Base-by-base conservation (phyloP, 1,284 basidiomycete species). In the Jaminaea rosea region DNA sequence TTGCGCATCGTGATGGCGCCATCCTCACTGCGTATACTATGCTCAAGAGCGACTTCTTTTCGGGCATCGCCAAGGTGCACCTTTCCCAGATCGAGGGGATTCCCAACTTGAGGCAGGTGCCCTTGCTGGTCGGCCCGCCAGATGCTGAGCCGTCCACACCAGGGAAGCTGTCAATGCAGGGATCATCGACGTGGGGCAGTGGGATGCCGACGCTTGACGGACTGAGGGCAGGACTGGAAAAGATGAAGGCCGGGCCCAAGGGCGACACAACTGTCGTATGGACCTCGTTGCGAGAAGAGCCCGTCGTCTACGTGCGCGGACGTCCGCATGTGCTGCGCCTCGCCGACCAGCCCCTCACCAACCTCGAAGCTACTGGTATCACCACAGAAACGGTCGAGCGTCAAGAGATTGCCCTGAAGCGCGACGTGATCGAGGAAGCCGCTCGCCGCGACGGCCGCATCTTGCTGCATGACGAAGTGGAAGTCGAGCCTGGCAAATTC, bases 1-100 rank as follows among this genome's bases (percentile, higher is more conserved):
- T 99, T 13, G 80, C 83, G 24, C 87, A 86, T 65, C 83, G 94
- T 46, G 82, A 82, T 4, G 94, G 94, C 5, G 84, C 80, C 53
- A 88, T 98, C 55, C 77, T 98, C 1, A 93, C 89, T 2, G 86
- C 88, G 0, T 89, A 85, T 11, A 93, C 91, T 0, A 96, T 98
- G 67, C 79, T 98, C 69, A 99, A 99, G 78, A 92, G 88, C 52
- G 92, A 97, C 75, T 92, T 96, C 78, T 97, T 97, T 80, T 60
- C 60, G 26, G 72, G 72, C 9, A 67, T 73, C 23, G 53, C 57
- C 34, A 56, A 56, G 45, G 39, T 46, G 26, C 32, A 29, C 11
- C 26, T 60, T 9, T 41, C 47, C 26, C 54, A 54, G 10, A 71
- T 73, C 21, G 68, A 70, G 5, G 72, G 71, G 0, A 71, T 71